Evolutionary conservation across 106 monocot species (phyloP), one percentile per base, ranked within the genome.

Genomic region (Platanthera zijinensis): DNA sequence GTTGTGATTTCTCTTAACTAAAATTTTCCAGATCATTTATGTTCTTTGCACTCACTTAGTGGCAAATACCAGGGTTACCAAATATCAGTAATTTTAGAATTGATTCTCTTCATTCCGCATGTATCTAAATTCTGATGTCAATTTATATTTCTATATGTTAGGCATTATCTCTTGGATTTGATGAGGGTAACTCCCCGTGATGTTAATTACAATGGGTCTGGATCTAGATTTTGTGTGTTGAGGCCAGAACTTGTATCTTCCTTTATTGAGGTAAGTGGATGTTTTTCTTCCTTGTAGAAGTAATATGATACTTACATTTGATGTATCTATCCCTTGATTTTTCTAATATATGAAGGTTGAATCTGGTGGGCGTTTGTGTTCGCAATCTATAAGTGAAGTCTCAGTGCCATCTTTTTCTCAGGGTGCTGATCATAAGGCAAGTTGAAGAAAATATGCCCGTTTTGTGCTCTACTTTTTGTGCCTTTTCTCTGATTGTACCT

Each of bases 121-220:
- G 59, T 19, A n/a, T 32, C 64, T 11, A 12, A 66, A 66, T 66
- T 32, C 66, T 66, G 17, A 66, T 5, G 10, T 66, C 30, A 66
- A 30, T 30, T 11, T 78, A 18, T 48, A 30, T 69, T 53, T 57
- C 5, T 50, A 5, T 77, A 50, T 70, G 45, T 68, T 70, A 99
- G 99, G 82, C 92, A 99, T 85, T 99, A 99, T 88, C 86, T 99
- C 62, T 85, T 99, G 86, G 99, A 99, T 63, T 84, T 94, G 82
- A 94, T 99, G 99, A 91, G 99, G 74, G 90, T 94, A 72, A 92
- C 99, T 75, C 99, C 99, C 72, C 87, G 99, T 25, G 99, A 99
- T 87, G 84, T 86, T 66, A 99, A 99, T 78, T 94, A 88, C 57
- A 81, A n/a, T 79, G 99, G 90, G 68, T 86, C 88, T 72, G 87